A percentile compares a stretch with the other conserved stretches of the same genome.
These are phyloP conservation scores for barrel medic (Medicago truncatula) DNA, from an alignment of 306 rosid genomes.

Conservation along the genomic window MtrunA17r5.0-ANR NC_053042.1:47188001-47188500, in stretches of 20 bases:
- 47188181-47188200: neutral
- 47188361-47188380: constrained; percentile 59
- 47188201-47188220: constrained; percentile 1
- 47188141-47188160: neutral
- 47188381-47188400: constrained; percentile 34
- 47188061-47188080: no score
- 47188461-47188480: constrained; percentile 65
- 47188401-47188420: constrained; percentile 47
- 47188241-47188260: constrained; percentile 37
- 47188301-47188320: constrained; percentile 18
- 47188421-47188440: constrained; percentile 41
- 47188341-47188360: constrained; percentile 25
- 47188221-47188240: constrained; percentile 3
- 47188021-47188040: no score
- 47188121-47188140: neutral
- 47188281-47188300: constrained; percentile 8
- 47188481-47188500: constrained; percentile 47
- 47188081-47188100: no score
- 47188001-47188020: no score
- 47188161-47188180: neutral
- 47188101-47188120: no score
- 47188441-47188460: constrained; percentile 52
- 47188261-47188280: neutral
- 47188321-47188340: constrained; percentile 29
- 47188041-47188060: no score